Evolutionary conservation across 108 stramenopile genomes (phyloP).

Genomic region (Nitzschia sp.): DNA sequence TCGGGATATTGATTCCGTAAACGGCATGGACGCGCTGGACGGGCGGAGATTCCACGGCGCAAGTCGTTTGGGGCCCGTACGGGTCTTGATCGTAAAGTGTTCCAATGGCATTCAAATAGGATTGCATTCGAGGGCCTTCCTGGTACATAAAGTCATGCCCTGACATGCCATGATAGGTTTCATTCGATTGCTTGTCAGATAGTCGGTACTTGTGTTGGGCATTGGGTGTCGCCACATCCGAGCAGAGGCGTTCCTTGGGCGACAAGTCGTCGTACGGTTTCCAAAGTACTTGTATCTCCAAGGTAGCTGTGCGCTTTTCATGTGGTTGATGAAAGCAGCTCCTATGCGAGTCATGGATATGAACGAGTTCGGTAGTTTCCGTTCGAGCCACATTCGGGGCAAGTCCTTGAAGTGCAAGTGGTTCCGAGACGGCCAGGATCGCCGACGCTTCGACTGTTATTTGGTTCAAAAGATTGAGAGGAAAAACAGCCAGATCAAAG

Average conservation of each 20-base stretch:
- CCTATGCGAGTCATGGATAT: background rate
- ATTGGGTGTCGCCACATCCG: background rate
- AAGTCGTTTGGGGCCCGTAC: conserved; percentile 13
- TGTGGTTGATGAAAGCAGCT: background rate
- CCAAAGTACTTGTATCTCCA: background rate
- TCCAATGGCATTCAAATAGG: background rate
- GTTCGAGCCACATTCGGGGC: background rate
- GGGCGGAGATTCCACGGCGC: conserved; percentile 45
- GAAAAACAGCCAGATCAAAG: background rate
- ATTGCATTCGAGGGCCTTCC: background rate
- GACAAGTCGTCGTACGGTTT: background rate
- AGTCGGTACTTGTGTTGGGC: background rate
- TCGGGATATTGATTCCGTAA: conserved; percentile 62
- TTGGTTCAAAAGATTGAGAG: background rate
- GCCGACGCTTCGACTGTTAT: background rate
- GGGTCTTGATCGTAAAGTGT: conserved; percentile 31
- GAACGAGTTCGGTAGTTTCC: background rate
- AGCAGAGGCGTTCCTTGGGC: background rate
- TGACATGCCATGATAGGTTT: background rate
- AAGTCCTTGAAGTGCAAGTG: background rate
- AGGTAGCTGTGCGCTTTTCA: background rate
- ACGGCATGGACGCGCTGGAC: conserved; percentile 55
- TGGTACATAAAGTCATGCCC: conserved; percentile 5
- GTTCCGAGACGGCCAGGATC: background rate
- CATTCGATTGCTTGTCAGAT: background rate